A percentile compares a stretch with the other conserved stretches of the same genome.
These are phyloP conservation scores for Leucocoprinus leucothites DNA, from an alignment of 768 basidiomycete species.

Conservation along the genomic window DNA sequence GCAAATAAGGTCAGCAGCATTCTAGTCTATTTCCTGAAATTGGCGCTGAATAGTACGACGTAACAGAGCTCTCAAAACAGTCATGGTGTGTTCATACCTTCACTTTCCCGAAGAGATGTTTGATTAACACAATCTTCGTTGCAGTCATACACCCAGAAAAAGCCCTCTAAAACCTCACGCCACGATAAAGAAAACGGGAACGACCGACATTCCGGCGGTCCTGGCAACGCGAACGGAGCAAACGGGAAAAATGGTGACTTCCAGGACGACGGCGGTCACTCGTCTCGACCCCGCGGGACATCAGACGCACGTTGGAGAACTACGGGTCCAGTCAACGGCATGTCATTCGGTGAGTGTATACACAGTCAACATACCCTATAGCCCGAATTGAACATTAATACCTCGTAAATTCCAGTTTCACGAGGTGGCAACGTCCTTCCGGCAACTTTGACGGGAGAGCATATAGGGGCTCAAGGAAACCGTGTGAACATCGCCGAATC, in stretches of 20 bases:
- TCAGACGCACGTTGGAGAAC: slow-evolving; percentile 62
- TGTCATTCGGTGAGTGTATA: slow-evolving; percentile 13
- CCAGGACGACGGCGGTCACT: slow-evolving; percentile 1
- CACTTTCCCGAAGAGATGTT: neutral
- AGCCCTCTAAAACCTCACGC: slow-evolving; percentile 52
- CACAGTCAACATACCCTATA: neutral
- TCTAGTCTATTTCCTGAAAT: neutral
- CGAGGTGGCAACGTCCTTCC: neutral
- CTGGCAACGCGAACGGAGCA: slow-evolving; percentile 22
- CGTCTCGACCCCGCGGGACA: slow-evolving; percentile 63
- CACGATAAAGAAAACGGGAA: slow-evolving; percentile 42
- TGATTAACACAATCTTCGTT: slow-evolving; percentile 13
- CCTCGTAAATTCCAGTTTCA: neutral
- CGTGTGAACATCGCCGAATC: neutral
- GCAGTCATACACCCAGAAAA: slow-evolving; percentile 78
- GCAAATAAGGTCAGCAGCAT: slow-evolving; percentile 71
- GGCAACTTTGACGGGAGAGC: neutral
- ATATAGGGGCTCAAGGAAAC: neutral
- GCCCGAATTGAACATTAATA: neutral
- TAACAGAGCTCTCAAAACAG: slow-evolving; percentile 71
- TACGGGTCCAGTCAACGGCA: slow-evolving; percentile 3
- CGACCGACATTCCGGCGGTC: slow-evolving; percentile 18
- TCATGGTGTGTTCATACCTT: slow-evolving; percentile 55
- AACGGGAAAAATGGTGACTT: slow-evolving; percentile 29
- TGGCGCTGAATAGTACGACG: slow-evolving; percentile 10